Conservation (phyloP, 148 eudicot species). For the Limonium bicolor region DNA sequence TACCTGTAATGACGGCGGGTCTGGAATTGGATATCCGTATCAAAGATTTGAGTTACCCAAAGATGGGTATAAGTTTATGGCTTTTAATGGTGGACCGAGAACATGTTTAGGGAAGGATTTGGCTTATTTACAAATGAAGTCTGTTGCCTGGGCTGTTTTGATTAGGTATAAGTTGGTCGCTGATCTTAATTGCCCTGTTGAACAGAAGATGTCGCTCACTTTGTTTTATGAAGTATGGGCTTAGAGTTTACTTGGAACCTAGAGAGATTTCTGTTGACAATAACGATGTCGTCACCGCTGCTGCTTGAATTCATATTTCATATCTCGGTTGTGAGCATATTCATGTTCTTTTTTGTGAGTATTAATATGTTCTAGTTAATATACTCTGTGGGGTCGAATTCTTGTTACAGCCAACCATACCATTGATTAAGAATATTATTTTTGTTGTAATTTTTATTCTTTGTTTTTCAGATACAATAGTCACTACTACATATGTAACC, state of each 20-base stretch:
- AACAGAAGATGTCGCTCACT: constrained; percentile 41
- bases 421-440: too few relatives aligned
- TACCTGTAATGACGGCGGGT: constrained; percentile 3
- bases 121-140: constrained; percentile 53
- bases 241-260: constrained; percentile 1
- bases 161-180: constrained; percentile 24
- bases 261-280: constrained; percentile 1
- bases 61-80: constrained; percentile 27
- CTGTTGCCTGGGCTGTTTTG: constrained; percentile 37
- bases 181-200: constrained; percentile 34
- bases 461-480: too few relatives aligned
- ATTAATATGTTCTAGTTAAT: too few relatives aligned
- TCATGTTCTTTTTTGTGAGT: too few relatives aligned
- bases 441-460: too few relatives aligned
- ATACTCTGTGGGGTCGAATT: too few relatives aligned
- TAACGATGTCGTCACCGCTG: constrained; percentile 8
- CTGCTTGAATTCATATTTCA: too few relatives aligned
- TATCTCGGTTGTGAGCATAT: too few relatives aligned
- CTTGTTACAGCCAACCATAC: too few relatives aligned
- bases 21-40: constrained; percentile 6
- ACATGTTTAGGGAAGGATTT: constrained; percentile 44
- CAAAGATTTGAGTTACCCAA: constrained; percentile 17
- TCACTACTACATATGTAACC: too few relatives aligned
- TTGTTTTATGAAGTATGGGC: constrained; percentile 49
- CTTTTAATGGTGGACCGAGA: constrained; percentile 49